Percentiles rank a stretch among this genome's conserved stretches.
These are phyloP conservation scores for Kwoniella heveanensis DNA, from an alignment of 768 basidiomycete species.

Conservation along the genomic window DNA sequence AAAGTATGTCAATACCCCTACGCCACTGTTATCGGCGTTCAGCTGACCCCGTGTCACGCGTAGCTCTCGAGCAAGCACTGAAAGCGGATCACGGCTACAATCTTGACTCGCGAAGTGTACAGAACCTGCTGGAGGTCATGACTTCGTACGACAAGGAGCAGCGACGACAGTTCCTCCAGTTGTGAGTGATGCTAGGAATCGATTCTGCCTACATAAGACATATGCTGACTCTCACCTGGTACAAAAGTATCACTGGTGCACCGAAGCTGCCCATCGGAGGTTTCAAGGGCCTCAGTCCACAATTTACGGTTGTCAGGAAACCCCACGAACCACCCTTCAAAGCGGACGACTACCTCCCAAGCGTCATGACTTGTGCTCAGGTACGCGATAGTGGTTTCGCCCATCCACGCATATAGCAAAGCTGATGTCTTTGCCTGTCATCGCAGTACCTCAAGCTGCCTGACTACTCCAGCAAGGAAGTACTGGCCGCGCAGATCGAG, in stretches of 20 bases:
- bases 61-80: slow-evolving; percentile 78
- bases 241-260: slow-evolving; percentile 83
- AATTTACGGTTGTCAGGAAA: slow-evolving; percentile 94
- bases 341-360: slow-evolving; percentile 92
- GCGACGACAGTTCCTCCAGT: slow-evolving; percentile 88
- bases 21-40: not conserved
- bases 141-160: slow-evolving; percentile 70
- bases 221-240: no score
- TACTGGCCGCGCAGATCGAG: slow-evolving; percentile 79
- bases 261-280: slow-evolving; percentile 95
- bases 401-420: not conserved
- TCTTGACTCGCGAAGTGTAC: slow-evolving; percentile 86
- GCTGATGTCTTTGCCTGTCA: not conserved
- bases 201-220: no score
- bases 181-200: slow-evolving; percentile 59
- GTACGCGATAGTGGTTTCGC: slow-evolving; percentile 30
- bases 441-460: slow-evolving; percentile 74
- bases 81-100: slow-evolving; percentile 99
- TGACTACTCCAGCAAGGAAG: slow-evolving; percentile 83
- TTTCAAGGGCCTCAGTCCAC: slow-evolving; percentile 91
- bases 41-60: not conserved
- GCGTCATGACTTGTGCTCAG: slow-evolving; percentile 91
- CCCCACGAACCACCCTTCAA: slow-evolving; percentile 87
- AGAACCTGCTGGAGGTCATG: slow-evolving; percentile 83
- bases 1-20: slow-evolving; percentile 79